These are phyloP conservation scores for Leccinum ochraceum DNA, from an alignment of 768 basidiomycete species.

Conservation along the genomic window DNA sequence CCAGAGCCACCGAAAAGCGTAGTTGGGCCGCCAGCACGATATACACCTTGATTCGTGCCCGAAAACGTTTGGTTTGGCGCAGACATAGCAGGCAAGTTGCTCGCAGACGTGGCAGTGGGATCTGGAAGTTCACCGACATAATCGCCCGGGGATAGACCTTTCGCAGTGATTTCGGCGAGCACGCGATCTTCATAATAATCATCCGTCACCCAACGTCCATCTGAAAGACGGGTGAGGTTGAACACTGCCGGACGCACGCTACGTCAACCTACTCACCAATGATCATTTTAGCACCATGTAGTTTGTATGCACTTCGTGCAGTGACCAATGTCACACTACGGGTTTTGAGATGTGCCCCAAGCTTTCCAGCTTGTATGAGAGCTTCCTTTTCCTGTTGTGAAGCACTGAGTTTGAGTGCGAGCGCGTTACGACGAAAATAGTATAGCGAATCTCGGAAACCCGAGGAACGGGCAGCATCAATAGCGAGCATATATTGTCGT, in stretches of 20 bases:
- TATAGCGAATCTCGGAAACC: slow-evolving; percentile 98
- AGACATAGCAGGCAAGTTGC: slow-evolving; percentile 41
- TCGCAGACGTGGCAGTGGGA: slow-evolving; percentile 53
- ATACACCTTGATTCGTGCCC: slow-evolving; percentile 64
- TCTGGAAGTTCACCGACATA: slow-evolving; percentile 82
- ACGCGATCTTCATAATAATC: slow-evolving; percentile 95
- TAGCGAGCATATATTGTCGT: slow-evolving; percentile 91
- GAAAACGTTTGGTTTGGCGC: slow-evolving; percentile 35
- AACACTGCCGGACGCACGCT: neutral
- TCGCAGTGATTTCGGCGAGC: slow-evolving; percentile 72
- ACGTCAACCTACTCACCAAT: slow-evolving; percentile 52
- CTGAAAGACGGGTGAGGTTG: slow-evolving; percentile 39
- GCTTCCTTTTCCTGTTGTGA: slow-evolving; percentile 90
- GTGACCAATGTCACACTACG: slow-evolving; percentile 93
- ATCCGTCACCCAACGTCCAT: slow-evolving; percentile 90
- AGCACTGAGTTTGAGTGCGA: slow-evolving; percentile 89
- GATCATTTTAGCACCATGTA: slow-evolving; percentile 91
- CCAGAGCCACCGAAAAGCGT: slow-evolving; percentile 88
- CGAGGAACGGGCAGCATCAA: slow-evolving; percentile 94
- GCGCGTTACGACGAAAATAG: slow-evolving; percentile 90
- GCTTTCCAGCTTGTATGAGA: slow-evolving; percentile 84
- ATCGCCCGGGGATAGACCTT: slow-evolving; percentile 81
- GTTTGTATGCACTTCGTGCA: slow-evolving; percentile 89
- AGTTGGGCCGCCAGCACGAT: slow-evolving; percentile 89
- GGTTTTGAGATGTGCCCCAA: slow-evolving; percentile 86